Base-by-base conservation (phyloP, 345 rosid genomes). In the Alliaria petiolata region DNA sequence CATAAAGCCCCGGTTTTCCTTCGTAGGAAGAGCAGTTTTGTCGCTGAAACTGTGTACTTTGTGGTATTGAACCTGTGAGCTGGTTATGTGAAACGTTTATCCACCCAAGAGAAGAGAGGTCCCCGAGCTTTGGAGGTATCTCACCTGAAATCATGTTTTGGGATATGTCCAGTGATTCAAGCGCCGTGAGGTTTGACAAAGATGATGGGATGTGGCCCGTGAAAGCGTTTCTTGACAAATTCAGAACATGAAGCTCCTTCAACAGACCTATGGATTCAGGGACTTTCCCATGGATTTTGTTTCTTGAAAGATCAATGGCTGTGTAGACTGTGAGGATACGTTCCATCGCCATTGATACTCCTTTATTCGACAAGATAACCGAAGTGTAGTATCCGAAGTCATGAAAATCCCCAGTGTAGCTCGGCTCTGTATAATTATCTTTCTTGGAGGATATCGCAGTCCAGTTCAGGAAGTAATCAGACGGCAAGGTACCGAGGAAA, bases 81-180 rank as follows among this genome's bases (percentile, higher is more conserved):
- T n/a, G n/a, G n/a, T n/a, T n/a, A n/a, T n/a, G n/a, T n/a, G n/a
- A n/a, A n/a, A n/a, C n/a, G n/a, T n/a, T n/a, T n/a, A n/a, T n/a
- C n/a, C n/a, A 60, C 20, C 0, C 65, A 40, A 60, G 65, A 14
- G 30, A 60, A 14, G 13, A 39, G 13, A 60, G 49, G 20, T 60
- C 16, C 13, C 49, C 50, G 4, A 60, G 65, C 13, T 39, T 2
- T 4, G 31, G 47, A 35, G 65, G 65, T 0, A 40, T 60, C 65
- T 60, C 65, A 35, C 65, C 65, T 4, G 65, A 60, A 39, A 60
- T 19, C 49, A 7, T 39, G 49, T 60, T 60, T 25, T 60, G 49
- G 4, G 65, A 60, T 3, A 60, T 0, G 34, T 60, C 65, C 14
- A 60, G 2, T 19, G 65, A 60, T 19, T 60, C 65, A 5, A 60